phyloP scores from a whole-genome alignment of 257 asterid genomes.

The Coffea eugenioides region DNA sequence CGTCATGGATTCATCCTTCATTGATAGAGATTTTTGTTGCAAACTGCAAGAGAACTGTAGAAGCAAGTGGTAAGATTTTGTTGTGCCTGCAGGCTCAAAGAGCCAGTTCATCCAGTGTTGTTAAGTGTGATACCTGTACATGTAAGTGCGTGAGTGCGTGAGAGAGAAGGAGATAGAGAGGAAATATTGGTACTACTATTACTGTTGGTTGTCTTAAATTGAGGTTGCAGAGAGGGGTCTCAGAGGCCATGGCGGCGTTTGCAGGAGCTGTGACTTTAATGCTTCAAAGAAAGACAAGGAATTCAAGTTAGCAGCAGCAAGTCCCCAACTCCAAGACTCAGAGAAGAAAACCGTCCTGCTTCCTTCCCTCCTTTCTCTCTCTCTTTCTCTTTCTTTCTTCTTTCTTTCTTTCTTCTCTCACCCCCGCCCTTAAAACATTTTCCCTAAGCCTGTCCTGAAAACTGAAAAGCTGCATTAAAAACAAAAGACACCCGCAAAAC shows the following conservation, averaged over 20 bases:
- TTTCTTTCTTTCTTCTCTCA: not conserved
- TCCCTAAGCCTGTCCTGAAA: slow-evolving; percentile 33
- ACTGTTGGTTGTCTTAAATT: slow-evolving; percentile 54
- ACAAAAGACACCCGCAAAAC: slow-evolving; percentile 13
- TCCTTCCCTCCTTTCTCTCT: not conserved
- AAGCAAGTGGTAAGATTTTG: slow-evolving; percentile 43
- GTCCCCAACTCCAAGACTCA: not conserved
- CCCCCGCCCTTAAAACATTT: slow-evolving; percentile 25
- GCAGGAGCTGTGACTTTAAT: slow-evolving; percentile 82
- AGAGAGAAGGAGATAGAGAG: slow-evolving; percentile 25
- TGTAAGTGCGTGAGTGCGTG: slow-evolving; percentile 9
- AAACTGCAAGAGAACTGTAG: slow-evolving; percentile 59
- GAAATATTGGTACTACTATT: slow-evolving; percentile 20
- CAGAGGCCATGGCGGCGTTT: slow-evolving; percentile 93
- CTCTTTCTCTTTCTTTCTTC: not conserved
- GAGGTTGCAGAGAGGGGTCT: slow-evolving; percentile 51
- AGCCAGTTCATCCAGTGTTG: slow-evolving; percentile 16
- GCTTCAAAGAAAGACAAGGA: slow-evolving; percentile 35
- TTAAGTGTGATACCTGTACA: slow-evolving; percentile 4
- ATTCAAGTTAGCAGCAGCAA: slow-evolving; percentile 29
- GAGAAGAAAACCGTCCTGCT: slow-evolving; percentile 16
- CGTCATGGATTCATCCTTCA: slow-evolving; percentile 32
- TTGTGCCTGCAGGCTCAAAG: slow-evolving; percentile 9
- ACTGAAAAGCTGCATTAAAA: slow-evolving; percentile 15
- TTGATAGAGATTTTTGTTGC: slow-evolving; percentile 33